Conservation (phyloP, 768 basidiomycete genomes). For the Lactarius indigo region DNA sequence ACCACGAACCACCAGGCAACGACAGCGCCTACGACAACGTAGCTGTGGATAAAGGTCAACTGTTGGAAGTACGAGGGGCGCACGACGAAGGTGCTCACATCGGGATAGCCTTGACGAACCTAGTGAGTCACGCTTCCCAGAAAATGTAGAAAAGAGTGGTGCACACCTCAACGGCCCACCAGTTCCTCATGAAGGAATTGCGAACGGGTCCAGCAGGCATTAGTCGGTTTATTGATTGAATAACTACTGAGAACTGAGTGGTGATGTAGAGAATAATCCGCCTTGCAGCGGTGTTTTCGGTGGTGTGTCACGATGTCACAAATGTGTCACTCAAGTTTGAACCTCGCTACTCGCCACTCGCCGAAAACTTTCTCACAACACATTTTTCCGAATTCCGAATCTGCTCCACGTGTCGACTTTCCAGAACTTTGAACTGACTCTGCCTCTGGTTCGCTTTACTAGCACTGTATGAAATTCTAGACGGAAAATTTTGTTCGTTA, state of each 20-base stretch:
- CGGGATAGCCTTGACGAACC: conserved; percentile 22
- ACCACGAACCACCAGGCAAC: conserved; percentile 43
- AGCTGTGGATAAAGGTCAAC: conserved; percentile 34
- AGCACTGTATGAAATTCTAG: neutral
- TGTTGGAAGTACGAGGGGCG: neutral
- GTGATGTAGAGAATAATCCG: conserved; percentile 1
- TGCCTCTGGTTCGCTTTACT: neutral
- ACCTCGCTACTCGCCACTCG: conserved; percentile 4
- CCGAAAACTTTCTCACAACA: conserved; percentile 11
- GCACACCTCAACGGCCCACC: conserved; percentile 27
- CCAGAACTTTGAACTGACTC: neutral
- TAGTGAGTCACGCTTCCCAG: neutral
- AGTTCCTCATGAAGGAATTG: conserved; percentile 23
- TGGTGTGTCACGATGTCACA: neutral
- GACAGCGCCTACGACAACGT: conserved; percentile 46
- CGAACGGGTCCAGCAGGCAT: conserved; percentile 15
- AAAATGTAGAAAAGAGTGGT: neutral
- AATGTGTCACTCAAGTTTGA: neutral
- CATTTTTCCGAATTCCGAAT: neutral
- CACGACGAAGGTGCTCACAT: conserved; percentile 16
- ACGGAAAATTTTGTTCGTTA: neutral
- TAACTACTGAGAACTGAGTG: conserved; percentile 4
- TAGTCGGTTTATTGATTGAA: neutral
- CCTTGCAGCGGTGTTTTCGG: conserved; percentile 2
- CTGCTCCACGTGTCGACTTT: neutral